Evolutionary conservation across 768 basidiomycete species (phyloP), one percentile per base, ranked within the genome.

Genomic region (Lactarius vividus): DNA sequence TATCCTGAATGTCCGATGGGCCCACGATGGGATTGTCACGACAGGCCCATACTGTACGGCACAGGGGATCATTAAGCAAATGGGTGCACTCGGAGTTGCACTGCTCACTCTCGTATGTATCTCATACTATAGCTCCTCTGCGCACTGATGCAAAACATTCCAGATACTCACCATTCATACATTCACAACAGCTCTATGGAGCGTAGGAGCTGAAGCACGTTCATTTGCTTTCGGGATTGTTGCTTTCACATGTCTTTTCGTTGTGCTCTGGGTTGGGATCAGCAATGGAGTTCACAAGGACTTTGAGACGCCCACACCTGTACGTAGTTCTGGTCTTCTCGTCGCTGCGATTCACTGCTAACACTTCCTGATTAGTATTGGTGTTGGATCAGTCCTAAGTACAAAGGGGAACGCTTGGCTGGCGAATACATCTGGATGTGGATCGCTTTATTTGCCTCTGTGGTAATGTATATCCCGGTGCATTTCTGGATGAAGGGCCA

Each of bases 351-450:
- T 26, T n/a, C n/a, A 23, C 8, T n/a, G 10, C 23, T n/a, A 49
- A 35, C 29, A 74, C 35, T 49, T 2, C 20, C n/a, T 1, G n/a
- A 1, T 10, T 31, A 68, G 58, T 78, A 77, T 62, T 80, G 81
- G 81, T 83, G 81, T 68, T 81, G 80, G 80, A 77, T 83, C 60
- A 73, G 75, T 40, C 52, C 72, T 4, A 52, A 72, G 10, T 77
- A 73, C 70, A 28, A 70, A 1, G 66, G 65, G 4, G 73, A 77
- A 63, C 74, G 77, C n/a, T 72, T 81, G n/a, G 75, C n/a, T n/a
- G n/a, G n/a, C n/a, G n/a, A n/a, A n/a, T n/a, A n/a, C n/a, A n/a
- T n/a, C n/a, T n/a, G n/a, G n/a, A n/a, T n/a, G n/a, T n/a, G n/a
- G n/a, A n/a, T n/a, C n/a, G n/a, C n/a, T n/a, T n/a, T n/a, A n/a